Conservation (phyloP, 495 filamentous ascomycete species). For the Physcia stellaris region DNA sequence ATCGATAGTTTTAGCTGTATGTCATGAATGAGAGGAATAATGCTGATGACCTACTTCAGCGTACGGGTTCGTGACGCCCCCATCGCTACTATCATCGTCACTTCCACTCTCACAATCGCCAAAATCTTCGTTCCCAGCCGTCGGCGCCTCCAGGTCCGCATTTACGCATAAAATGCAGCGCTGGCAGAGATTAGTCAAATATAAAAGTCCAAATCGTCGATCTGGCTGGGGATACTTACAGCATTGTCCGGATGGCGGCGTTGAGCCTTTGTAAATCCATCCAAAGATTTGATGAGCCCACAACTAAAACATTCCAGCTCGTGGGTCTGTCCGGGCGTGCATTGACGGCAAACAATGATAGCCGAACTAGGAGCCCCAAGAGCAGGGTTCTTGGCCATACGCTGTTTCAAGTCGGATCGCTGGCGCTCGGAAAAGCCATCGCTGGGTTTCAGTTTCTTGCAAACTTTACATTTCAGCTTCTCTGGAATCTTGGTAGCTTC, state of each 20-base stretch:
- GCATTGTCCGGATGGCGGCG: constrained; percentile 30
- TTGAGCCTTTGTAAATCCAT: constrained; percentile 44
- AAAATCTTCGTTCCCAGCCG: not conserved
- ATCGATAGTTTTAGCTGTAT: not conserved
- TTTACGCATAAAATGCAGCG: constrained; percentile 44
- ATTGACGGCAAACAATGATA: constrained; percentile 16
- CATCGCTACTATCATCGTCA: constrained; percentile 1
- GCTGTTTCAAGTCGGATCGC: constrained; percentile 24
- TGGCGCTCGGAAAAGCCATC: constrained; percentile 33
- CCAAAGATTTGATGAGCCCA: constrained; percentile 26
- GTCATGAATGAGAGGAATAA: not conserved
- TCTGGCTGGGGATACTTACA: constrained; percentile 23
- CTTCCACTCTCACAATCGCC: not conserved
- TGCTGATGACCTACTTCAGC: not conserved
- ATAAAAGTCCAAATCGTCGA: constrained; percentile 5
- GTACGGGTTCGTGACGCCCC: constrained; percentile 6
- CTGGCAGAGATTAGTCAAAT: constrained; percentile 19
- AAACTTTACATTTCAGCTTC: constrained; percentile 37
- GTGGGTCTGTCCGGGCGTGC: constrained; percentile 15
- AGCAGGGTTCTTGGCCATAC: constrained; percentile 13
- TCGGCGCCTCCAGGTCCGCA: constrained; percentile 1
- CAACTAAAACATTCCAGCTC: constrained; percentile 36
- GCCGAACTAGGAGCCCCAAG: constrained; percentile 12
- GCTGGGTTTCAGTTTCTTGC: constrained; percentile 26
- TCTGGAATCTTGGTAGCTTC: too few species aligned